Evolutionary conservation across 208 protist genomes (phyloP), one percentile per base, ranked within the genome.

Genomic region (Acanthamoeba rhysodes): DNA sequence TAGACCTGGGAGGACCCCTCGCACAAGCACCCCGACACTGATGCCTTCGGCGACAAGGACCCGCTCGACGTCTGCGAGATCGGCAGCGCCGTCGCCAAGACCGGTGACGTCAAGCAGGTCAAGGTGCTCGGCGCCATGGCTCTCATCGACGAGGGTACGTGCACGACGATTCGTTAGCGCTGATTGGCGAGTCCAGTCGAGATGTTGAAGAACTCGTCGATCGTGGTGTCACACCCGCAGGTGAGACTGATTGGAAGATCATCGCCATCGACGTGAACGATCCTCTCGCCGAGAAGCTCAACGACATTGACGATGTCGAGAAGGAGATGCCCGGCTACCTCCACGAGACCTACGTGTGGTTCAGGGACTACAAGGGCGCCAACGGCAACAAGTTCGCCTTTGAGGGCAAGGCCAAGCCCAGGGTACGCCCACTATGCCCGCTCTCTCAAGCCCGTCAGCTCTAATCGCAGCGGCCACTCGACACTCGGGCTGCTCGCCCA

Each of bases 211-310:
- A 32, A 90, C 27, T 68, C 53, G 10, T 68, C 53, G 10, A 50
- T 88, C 18, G 48, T 50, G 48, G 48, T 95, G 37, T 72, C 18
- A 48, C 32, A 24, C 37, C 55, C 45, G 27, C 72, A 95, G 96
- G 95, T 80, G 97, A 98, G 95, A 98, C 97, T 62, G 97, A 98
- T 88, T 98, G 96, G 97, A 98, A 98, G 94, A 95, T 98, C 57
- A 68, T 98, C 78, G 96, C 72, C 27, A 97, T 98, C 80, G 95
- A 97, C 57, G 95, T 96, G 29, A 96, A 96, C 29, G 97, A 98
- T 95, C 97, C 97, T 37, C 55, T 96, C 6, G 97, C 97, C 12
- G 70, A 53, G 6, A 62, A 96, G 90, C 84, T 98, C 29, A 98
- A 98, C 95, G 97, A 97, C 70, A 94, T 98, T 37, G 95, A 95